Percentiles rank a stretch among this genome's conserved stretches.
Evolutionary conservation across 257 asterid genomes (phyloP).

Genomic region (Handroanthus guayacan): DNA sequence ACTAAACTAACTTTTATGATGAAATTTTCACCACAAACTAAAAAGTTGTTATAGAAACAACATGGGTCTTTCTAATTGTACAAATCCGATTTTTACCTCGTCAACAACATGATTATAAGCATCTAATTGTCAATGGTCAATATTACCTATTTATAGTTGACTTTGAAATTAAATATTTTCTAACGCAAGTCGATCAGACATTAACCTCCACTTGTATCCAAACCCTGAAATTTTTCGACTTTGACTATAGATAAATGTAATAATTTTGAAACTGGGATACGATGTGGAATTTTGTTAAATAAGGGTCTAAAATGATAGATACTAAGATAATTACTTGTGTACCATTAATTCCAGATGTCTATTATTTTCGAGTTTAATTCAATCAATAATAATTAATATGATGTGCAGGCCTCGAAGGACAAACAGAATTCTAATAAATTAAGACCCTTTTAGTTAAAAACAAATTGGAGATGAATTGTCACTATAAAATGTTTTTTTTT

Average conservation of each 20-base stretch:
- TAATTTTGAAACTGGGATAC: slow-evolving; percentile 6
- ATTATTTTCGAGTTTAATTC: no score
- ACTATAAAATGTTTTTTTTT: no score
- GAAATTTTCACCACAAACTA: no score
- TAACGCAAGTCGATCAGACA: background rate
- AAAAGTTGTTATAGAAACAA: no score
- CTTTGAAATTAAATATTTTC: slow-evolving; percentile 30
- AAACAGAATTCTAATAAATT: no score
- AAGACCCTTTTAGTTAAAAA: no score
- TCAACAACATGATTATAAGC: background rate
- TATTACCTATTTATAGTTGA: slow-evolving; percentile 30
- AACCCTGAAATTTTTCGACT: background rate
- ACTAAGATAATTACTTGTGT: slow-evolving; percentile 9
- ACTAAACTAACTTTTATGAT: no score
- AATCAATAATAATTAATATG: no score
- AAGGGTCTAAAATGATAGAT: slow-evolving; percentile 25
- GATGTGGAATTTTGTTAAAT: background rate
- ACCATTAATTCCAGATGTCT: slow-evolving; percentile 32
- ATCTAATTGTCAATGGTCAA: background rate
- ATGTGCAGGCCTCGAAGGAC: no score
- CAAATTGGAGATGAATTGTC: no score
- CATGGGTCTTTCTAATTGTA: no score
- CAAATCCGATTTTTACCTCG: background rate
- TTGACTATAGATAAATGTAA: background rate
- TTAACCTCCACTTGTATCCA: background rate